Evolutionary conservation across 495 filamentous ascomycete genomes (phyloP).

Genomic region (Penicillium robsamsonii): DNA sequence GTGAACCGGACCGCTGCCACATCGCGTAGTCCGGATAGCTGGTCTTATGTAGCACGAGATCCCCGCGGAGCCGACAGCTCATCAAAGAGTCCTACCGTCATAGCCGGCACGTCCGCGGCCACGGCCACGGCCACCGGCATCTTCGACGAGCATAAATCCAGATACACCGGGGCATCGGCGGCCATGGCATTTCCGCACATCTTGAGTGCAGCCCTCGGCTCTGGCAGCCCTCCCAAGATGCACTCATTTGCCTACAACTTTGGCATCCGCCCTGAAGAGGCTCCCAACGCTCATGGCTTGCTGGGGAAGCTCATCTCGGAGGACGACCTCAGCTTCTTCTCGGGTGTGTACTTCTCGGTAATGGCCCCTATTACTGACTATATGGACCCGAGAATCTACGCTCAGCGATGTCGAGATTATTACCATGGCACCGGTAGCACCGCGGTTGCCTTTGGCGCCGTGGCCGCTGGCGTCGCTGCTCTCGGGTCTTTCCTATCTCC

Average conservation of each 20-base stretch:
- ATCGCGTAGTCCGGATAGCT: slow-evolving; percentile 3
- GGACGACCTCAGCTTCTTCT: slow-evolving; percentile 25
- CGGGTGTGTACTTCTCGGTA: slow-evolving; percentile 24
- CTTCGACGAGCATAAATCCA: slow-evolving; percentile 33
- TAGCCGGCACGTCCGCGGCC: slow-evolving; percentile 1
- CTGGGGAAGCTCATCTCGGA: slow-evolving; percentile 29
- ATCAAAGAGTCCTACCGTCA: slow-evolving; percentile 19
- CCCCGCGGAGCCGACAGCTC: slow-evolving; percentile 10
- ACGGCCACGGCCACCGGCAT: slow-evolving; percentile 17
- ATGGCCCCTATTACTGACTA: slow-evolving; percentile 27
- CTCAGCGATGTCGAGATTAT: slow-evolving; percentile 32
- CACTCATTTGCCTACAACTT: slow-evolving; percentile 34
- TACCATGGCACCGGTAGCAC: slow-evolving; percentile 22
- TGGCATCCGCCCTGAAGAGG: slow-evolving; percentile 33
- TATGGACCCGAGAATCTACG: slow-evolving; percentile 27
- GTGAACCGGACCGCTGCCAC: background rate
- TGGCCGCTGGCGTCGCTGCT: slow-evolving; percentile 31
- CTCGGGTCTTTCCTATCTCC: slow-evolving; percentile 34
- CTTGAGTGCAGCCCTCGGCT: slow-evolving; percentile 30
- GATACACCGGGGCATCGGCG: slow-evolving; percentile 31
- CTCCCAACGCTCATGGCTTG: slow-evolving; percentile 22
- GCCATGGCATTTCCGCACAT: slow-evolving; percentile 38
- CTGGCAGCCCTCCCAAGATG: slow-evolving; percentile 28
- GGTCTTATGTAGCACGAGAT: slow-evolving; percentile 10
- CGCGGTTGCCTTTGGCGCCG: slow-evolving; percentile 27